Evolutionary conservation across 1,284 basidiomycete species (phyloP), one percentile per base, ranked within the genome.

Genomic region (Pseudomicrostroma phylloplanum): DNA sequence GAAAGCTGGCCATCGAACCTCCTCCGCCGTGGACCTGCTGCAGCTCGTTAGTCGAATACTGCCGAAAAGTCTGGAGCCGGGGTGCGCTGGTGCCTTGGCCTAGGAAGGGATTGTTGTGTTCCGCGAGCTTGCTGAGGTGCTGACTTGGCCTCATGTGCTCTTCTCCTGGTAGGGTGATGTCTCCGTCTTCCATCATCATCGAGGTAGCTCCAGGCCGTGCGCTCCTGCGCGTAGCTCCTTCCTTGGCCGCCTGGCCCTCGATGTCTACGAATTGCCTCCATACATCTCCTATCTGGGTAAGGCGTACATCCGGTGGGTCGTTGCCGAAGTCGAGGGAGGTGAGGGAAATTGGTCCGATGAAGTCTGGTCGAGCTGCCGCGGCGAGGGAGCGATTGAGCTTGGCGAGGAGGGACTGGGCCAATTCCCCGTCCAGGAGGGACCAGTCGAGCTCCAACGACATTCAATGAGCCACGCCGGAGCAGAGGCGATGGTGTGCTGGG

Each of bases 241-340:
- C 21, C 15, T 57, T 65, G 41, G 41, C 68, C 67, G 43, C 40
- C 25, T 17, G 11, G 40, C 15, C 40, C 23, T 17, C 8, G 7
- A 19, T 30, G 23, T 66, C 66, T 58, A 91, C 83, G 76, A 97
- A 97, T 76, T 94, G 92, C 46, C 87, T 87, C 82, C 94, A 92
- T 61, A 97, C 91, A 81, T 97, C 92, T 56, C 91, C 85, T 62
- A 98, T 82, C 80, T 96, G 92, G 62, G 91, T 87, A 62, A 98
- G 85, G 78, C 94, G 89, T 43, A 96, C 84, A 64, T 93, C 89
- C 1, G 96, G 94, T 3, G 87, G 79, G 25, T 84, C 83, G 0
- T 87, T 85, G 39, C 94, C 94, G 80, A 98, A 93, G 60, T 92
- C 90, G 60, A 97, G 85, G 1, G 87, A 86, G 4, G 87, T 88